phyloP scores from a whole-genome alignment of 2,329 filamentous ascomycete genomes.

The Epichloe scottii region DNA sequence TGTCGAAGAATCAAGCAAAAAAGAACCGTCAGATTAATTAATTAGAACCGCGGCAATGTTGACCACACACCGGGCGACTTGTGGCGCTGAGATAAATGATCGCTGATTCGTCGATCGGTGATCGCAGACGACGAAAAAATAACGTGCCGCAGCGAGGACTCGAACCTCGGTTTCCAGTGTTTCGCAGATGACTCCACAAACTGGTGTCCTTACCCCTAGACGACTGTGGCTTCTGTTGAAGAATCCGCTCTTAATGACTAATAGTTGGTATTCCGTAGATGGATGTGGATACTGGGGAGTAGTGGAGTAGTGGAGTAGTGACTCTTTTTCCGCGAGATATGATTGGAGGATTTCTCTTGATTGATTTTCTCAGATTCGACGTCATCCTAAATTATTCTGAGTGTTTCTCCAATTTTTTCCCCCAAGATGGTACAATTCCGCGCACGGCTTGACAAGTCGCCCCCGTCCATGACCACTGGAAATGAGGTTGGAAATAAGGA shows the following conservation, averaged over 20 bases:
- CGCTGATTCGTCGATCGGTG: not conserved
- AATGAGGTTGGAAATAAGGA: too few species aligned
- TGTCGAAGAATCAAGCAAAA: too few species aligned
- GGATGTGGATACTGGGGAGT: not conserved
- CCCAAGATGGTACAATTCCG: too few species aligned
- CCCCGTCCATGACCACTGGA: too few species aligned
- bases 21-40: too few species aligned
- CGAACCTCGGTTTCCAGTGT: slow-evolving; percentile 20
- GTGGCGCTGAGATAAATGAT: too few species aligned
- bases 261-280: slow-evolving; percentile 2
- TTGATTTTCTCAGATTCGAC: too few species aligned
- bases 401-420: too few species aligned
- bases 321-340: not conserved
- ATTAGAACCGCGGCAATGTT: too few species aligned
- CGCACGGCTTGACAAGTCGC: too few species aligned
- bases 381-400: too few species aligned
- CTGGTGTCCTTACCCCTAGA: slow-evolving; percentile 19
- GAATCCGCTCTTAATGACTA: not conserved
- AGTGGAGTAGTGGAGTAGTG: not conserved
- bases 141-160: slow-evolving; percentile 15
- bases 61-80: too few species aligned
- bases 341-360: not conserved
- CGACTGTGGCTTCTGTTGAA: slow-evolving; percentile 11
- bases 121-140: not conserved
- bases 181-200: slow-evolving; percentile 14